Evolutionary conservation across 768 basidiomycete genomes (phyloP), one percentile per base, ranked within the genome.

Genomic region (Panaeolus papilionaceus): DNA sequence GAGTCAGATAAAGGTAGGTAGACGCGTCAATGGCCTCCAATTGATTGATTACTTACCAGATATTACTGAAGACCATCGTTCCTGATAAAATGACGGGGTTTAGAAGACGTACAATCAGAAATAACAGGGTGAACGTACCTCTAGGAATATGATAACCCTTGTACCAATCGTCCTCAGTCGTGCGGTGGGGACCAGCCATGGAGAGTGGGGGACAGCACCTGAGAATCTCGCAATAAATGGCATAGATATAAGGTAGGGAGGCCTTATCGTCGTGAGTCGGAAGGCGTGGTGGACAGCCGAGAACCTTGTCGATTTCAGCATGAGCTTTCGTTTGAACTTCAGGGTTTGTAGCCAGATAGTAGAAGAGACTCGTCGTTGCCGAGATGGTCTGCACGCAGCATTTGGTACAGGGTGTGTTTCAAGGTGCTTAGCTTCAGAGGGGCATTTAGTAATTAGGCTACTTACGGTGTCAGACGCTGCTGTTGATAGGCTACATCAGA

Each of bases 251-350:
- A 0, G 79, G 79, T 3, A 80, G 71, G 23, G 65, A 66, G 2
- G 61, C 10, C 16, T 69, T 69, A 65, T 81, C 79, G 0, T 67
- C 68, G 26, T 75, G 72, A 12, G 68, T 68, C 0, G 79, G 78
- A 0, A 81, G 71, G 2, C 80, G 73, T 18, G 71, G 69, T 5
- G 75, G 69, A 8, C 49, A 51, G 6, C 81, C 80, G 9, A 79
- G 66, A 10, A 80, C 72, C 0, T 70, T 61, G 64, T 82, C 79
- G 18, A 83, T 69, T 64, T 81, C 79, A 1, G 63, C 72, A 66
- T 80, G 82, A 1, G 78, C 81, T 58, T 74, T 77, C 16, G 62
- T 68, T 64, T 81, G 79, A 0, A 75, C 68, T 9, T 81, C 72
- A 0, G 77, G 79, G 63, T 77, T 71, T 8, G 69, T 67, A 74